Evolutionary conservation across 768 basidiomycete species (phyloP).

Genomic region (Phallus indusiatus): DNA sequence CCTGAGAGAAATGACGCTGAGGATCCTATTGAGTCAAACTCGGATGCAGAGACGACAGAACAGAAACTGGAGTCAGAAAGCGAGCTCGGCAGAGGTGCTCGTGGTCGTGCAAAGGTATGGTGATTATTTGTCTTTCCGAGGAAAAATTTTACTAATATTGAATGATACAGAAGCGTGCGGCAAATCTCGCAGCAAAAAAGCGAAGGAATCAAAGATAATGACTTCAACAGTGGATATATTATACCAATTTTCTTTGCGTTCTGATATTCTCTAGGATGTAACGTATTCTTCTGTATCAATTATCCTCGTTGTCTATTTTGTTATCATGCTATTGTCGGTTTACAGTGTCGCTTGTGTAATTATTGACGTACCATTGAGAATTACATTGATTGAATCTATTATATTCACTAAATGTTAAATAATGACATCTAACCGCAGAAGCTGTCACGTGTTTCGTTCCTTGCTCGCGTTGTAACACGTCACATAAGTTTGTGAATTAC

Average conservation of each 20-base stretch:
- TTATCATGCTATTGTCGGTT: too few species aligned
- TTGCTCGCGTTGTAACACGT: too few species aligned
- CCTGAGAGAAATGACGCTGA: slow-evolving; percentile 12
- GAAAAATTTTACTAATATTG: background rate
- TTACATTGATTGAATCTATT: too few species aligned
- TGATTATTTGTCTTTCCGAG: background rate
- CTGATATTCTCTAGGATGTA: background rate
- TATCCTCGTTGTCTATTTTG: too few species aligned
- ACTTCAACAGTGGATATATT: background rate
- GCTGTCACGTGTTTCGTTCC: too few species aligned
- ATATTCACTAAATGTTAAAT: too few species aligned
- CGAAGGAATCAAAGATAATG: slow-evolving; percentile 2
- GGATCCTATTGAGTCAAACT: slow-evolving; percentile 8
- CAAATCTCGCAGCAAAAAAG: slow-evolving; percentile 1
- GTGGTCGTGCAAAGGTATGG: slow-evolving; percentile 25
- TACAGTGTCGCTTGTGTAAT: too few species aligned
- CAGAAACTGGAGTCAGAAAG: slow-evolving; percentile 8
- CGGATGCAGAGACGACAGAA: background rate
- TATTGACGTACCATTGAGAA: too few species aligned
- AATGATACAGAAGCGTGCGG: background rate
- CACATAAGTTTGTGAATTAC: too few species aligned
- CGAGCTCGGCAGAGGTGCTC: slow-evolving; percentile 22
- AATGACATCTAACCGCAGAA: too few species aligned
- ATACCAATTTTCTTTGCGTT: background rate
- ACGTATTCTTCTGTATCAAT: too few species aligned